Evolutionary conservation across 495 filamentous ascomycete species (phyloP).

Genomic region (Aspergillus hancockii): DNA sequence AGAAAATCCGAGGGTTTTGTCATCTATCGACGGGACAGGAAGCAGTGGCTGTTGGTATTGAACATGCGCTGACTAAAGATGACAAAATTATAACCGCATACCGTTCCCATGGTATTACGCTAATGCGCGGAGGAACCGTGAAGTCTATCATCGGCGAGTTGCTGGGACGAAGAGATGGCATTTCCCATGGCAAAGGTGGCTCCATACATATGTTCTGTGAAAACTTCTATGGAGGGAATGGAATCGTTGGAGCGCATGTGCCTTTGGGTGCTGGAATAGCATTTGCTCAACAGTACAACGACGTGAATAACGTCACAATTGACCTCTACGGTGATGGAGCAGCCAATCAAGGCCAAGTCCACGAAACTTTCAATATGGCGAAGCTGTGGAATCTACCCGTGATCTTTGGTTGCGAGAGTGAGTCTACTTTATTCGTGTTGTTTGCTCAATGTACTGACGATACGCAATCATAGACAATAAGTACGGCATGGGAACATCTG

Average conservation of each 20-base stretch:
- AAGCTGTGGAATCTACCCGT: conserved; percentile 92
- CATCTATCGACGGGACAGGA: conserved; percentile 61
- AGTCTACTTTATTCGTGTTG: conserved; percentile 26
- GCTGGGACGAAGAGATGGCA: conserved; percentile 82
- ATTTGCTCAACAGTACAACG: conserved; percentile 86
- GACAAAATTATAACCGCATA: conserved; percentile 93
- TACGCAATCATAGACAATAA: conserved; percentile 72
- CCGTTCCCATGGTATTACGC: conserved; percentile 88
- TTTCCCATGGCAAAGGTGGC: conserved; percentile 90
- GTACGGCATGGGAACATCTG: conserved; percentile 95
- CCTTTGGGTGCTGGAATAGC: conserved; percentile 88
- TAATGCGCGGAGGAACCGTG: conserved; percentile 86
- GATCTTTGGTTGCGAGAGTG: conserved; percentile 93
- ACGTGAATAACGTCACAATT: conserved; percentile 71
- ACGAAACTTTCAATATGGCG: conserved; percentile 97
- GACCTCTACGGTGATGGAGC: conserved; percentile 90
- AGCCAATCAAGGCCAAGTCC: conserved; percentile 92
- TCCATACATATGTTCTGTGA: conserved; percentile 98
- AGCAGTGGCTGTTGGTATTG: conserved; percentile 89
- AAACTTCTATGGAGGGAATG: conserved; percentile 92
- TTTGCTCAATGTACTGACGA: background rate
- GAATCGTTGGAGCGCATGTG: conserved; percentile 92
- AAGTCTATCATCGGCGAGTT: conserved; percentile 89
- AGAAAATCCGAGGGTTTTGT: conserved; percentile 37
- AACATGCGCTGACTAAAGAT: conserved; percentile 79